Percentiles rank a stretch among this genome's conserved stretches.
phyloP scores from a whole-genome alignment of 2,329 filamentous ascomycete genomes.

The Cercospora sojina region DNA sequence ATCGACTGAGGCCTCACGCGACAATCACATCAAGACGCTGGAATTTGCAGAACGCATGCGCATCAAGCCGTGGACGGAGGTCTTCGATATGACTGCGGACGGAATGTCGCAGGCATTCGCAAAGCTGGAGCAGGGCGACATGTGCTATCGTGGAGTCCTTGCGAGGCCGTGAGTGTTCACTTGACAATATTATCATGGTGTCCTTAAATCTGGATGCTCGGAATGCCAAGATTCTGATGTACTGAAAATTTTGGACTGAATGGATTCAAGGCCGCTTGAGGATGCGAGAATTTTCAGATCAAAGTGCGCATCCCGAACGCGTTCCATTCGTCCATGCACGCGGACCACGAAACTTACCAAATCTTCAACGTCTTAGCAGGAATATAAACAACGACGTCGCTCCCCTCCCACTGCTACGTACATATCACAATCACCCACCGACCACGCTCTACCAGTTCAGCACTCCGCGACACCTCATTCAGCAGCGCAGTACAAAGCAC shows the following conservation, averaged over 20 bases:
- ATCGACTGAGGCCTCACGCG: slow-evolving; percentile 35
- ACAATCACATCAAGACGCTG: slow-evolving; percentile 44
- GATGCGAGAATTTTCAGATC: not conserved
- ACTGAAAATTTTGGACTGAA: not conserved
- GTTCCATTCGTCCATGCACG: not conserved
- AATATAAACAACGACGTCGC: not conserved
- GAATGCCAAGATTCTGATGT: not conserved
- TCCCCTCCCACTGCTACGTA: not conserved
- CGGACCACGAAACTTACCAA: not conserved
- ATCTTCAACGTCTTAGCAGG: not conserved
- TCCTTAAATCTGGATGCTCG: not conserved
- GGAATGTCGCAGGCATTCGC: slow-evolving; percentile 46
- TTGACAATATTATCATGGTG: not conserved
- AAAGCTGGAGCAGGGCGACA: slow-evolving; percentile 43
- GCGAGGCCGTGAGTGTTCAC: not conserved
- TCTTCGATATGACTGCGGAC: slow-evolving; percentile 43
- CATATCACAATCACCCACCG: not conserved
- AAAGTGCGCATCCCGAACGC: not conserved
- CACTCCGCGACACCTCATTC: not conserved
- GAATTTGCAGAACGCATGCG: slow-evolving; percentile 44
- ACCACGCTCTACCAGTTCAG: not conserved
- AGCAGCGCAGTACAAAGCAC: not conserved
- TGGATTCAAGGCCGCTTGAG: not conserved
- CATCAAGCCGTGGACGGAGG: slow-evolving; percentile 48
- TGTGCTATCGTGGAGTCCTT: slow-evolving; percentile 49